Conservation (phyloP, 2,329 filamentous ascomycete species). For the Penicillium sp. region DNA sequence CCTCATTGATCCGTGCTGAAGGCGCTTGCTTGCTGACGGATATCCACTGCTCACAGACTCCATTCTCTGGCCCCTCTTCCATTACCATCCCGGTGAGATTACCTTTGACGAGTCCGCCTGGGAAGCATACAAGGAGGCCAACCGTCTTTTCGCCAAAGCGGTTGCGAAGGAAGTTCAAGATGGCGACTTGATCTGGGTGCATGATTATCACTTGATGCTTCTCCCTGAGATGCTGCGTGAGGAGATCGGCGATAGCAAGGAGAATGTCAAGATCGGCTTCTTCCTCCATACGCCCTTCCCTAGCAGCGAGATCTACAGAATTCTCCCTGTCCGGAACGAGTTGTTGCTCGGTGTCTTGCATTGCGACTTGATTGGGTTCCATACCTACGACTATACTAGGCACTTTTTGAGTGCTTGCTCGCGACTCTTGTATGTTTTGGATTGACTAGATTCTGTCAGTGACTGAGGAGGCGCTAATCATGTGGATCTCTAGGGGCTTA, state of each 20-base stretch:
- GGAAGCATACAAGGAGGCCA: slow-evolving; percentile 87
- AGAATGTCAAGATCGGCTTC: slow-evolving; percentile 95
- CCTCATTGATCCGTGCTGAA: too few relatives aligned
- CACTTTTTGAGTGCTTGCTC: slow-evolving; percentile 95
- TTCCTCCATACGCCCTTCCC: slow-evolving; percentile 97
- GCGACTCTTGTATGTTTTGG: slow-evolving; percentile 85
- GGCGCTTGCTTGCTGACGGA: too few relatives aligned
- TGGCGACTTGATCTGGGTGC: slow-evolving; percentile 92
- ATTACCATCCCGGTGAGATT: slow-evolving; percentile 97
- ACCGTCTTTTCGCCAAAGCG: slow-evolving; percentile 79
- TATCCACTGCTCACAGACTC: too few relatives aligned
- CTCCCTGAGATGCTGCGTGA: slow-evolving; percentile 90
- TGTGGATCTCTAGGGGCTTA: slow-evolving; percentile 41
- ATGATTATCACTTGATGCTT: slow-evolving; percentile 97
- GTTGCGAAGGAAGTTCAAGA: slow-evolving; percentile 82
- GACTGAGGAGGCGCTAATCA: too few relatives aligned
- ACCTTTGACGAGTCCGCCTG: slow-evolving; percentile 94
- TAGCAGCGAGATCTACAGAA: slow-evolving; percentile 92
- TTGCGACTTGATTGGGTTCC: slow-evolving; percentile 93
- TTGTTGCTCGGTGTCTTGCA: slow-evolving; percentile 79
- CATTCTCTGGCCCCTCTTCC: slow-evolving; percentile 96
- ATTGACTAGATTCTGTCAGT: too few relatives aligned
- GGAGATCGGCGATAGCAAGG: slow-evolving; percentile 68
- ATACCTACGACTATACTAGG: slow-evolving; percentile 97
- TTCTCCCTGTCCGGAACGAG: slow-evolving; percentile 82